These are phyloP conservation scores for Corymbia maculata DNA, from an alignment of 345 rosid species.

Conservation along the genomic window DNA sequence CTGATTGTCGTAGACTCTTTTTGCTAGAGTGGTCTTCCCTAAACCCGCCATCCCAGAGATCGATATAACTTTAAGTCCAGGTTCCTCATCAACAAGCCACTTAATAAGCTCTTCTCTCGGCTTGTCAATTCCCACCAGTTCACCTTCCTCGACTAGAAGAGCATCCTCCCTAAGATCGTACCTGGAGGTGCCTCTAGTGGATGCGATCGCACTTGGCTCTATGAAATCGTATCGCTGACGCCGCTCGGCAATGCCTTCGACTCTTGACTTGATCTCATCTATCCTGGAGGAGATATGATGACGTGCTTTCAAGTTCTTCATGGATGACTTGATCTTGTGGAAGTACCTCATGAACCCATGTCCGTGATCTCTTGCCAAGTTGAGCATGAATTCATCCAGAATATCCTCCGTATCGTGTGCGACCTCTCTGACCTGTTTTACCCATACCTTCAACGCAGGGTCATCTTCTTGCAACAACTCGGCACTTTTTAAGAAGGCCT, in stretches of 20 bases:
- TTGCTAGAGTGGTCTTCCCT: not conserved
- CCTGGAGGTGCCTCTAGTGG: not conserved
- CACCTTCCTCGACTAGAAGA: not conserved
- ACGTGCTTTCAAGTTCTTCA: not conserved
- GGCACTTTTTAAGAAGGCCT: not conserved
- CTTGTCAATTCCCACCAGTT: not conserved
- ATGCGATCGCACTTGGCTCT: rapidly evolving
- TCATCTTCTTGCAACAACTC: not conserved
- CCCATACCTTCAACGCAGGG: not conserved
- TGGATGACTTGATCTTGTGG: not conserved
- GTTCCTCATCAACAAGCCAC: not conserved
- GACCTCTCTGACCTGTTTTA: not conserved
- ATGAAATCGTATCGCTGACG: not conserved
- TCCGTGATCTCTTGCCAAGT: not conserved
- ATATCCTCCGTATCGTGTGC: not conserved
- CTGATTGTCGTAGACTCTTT: rapidly evolving
- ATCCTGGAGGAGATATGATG: not conserved
- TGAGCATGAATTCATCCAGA: not conserved
- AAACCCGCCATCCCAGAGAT: not conserved
- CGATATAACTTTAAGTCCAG: not conserved
- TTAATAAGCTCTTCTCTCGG: not conserved
- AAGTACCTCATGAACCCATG: not conserved
- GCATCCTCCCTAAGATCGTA: not conserved
- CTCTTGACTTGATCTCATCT: not conserved
- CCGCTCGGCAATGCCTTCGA: rapidly evolving